Evolutionary conservation across 257 asterid species (phyloP).

Genomic region (Nicotiana noctiflora): DNA sequence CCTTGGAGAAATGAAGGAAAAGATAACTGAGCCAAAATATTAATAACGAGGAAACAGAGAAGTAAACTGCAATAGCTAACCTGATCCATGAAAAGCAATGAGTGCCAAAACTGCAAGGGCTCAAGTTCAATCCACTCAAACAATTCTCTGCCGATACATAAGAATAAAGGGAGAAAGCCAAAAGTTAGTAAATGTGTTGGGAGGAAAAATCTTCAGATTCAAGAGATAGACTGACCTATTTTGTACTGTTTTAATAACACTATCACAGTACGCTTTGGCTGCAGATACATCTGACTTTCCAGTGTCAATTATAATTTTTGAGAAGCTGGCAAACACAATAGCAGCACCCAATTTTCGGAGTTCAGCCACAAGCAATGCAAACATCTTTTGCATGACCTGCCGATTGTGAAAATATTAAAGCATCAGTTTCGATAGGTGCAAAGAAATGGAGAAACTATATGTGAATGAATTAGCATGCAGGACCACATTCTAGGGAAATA

Average conservation of each 20-base stretch:
- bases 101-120: conserved; percentile 90
- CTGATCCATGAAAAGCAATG: conserved; percentile 97
- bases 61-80: conserved; percentile 30
- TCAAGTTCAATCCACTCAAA: conserved; percentile 97
- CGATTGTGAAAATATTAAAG: conserved; percentile 10
- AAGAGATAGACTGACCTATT: conserved; percentile 48
- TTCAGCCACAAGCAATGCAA: conserved; percentile 91
- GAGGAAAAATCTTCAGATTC: conserved; percentile 5
- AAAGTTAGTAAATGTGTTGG: background rate
- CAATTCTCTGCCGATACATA: conserved; percentile 51
- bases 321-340: conserved; percentile 78
- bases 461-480: background rate
- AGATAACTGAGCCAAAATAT: background rate
- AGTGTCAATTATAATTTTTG: conserved; percentile 75
- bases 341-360: conserved; percentile 86
- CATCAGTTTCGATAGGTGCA: conserved; percentile 5
- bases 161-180: conserved; percentile 16
- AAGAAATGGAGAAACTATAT: background rate
- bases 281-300: conserved; percentile 83
- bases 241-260: conserved; percentile 70
- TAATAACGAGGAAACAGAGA: background rate
- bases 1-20: background rate
- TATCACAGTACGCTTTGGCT: conserved; percentile 92
- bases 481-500: background rate
- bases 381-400: conserved; percentile 92